These are phyloP conservation scores for Penicillium dipodomyicola DNA, from an alignment of 495 filamentous ascomycete species.

Conservation along the genomic window DNA sequence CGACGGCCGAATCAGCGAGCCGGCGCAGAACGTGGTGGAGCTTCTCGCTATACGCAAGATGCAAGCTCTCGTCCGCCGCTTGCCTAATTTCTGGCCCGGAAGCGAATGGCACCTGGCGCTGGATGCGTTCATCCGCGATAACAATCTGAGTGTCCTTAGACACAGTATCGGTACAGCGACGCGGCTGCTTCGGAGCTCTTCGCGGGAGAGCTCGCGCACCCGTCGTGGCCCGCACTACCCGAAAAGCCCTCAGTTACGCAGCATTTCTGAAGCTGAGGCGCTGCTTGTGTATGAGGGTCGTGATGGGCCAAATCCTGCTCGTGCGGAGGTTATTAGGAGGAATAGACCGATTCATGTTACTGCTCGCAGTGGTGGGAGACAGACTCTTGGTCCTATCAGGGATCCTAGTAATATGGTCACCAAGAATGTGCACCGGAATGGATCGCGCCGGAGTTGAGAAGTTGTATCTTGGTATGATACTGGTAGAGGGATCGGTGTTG, in stretches of 20 bases:
- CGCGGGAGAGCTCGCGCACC: not conserved
- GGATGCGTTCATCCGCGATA: not conserved
- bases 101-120: not conserved
- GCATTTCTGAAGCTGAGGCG: not conserved
- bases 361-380: not conserved
- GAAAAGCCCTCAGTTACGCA: not conserved
- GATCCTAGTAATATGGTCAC: constrained; percentile 4
- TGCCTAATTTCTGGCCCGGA: not conserved
- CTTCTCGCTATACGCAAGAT: not conserved
- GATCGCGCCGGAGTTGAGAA: not conserved
- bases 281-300: not conserved
- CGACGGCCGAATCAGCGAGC: not conserved
- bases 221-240: not conserved
- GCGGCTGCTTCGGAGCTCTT: not conserved
- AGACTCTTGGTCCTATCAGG: not conserved
- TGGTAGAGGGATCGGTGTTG: not conserved
- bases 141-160: not conserved
- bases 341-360: not conserved
- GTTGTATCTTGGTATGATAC: not conserved
- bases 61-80: constrained; percentile 1
- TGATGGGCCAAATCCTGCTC: not conserved
- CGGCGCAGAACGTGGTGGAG: not conserved
- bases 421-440: not conserved
- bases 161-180: constrained; percentile 2
- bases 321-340: not conserved